Conservation (phyloP, 2,329 filamentous ascomycete genomes). For the Verticillium nubilum region DNA sequence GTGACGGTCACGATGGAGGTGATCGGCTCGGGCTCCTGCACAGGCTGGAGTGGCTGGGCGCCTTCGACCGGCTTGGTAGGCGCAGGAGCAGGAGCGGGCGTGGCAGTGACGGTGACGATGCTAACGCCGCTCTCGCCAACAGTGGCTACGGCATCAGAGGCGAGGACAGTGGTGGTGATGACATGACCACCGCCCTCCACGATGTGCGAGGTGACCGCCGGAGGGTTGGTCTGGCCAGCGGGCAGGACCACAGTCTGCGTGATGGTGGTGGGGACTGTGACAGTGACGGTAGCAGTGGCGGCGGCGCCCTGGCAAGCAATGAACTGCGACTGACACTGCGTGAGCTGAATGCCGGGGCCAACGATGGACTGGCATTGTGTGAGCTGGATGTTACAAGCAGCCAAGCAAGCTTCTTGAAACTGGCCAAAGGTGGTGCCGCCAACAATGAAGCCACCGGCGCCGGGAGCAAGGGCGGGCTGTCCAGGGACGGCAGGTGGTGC, state of each 20-base stretch:
- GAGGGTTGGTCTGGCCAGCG: not conserved
- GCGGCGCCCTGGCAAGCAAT: slow-evolving; percentile 11
- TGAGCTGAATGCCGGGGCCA: slow-evolving; percentile 11
- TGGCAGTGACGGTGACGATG: slow-evolving; percentile 9
- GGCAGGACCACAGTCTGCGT: slow-evolving; percentile 12
- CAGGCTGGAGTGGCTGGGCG: not conserved
- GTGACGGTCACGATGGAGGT: slow-evolving; percentile 12
- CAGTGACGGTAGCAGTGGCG: slow-evolving; percentile 11
- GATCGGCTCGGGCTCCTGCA: slow-evolving; percentile 1
- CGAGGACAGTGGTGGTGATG: slow-evolving; percentile 10
- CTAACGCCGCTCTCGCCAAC: slow-evolving; percentile 9
- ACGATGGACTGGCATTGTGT: slow-evolving; percentile 12
- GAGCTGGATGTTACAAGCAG: slow-evolving; percentile 12
- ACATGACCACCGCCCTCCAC: slow-evolving; percentile 5
- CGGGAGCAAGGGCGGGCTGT: not conserved
- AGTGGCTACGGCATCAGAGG: slow-evolving; percentile 9
- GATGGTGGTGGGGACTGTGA: slow-evolving; percentile 10
- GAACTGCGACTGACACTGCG: slow-evolving; percentile 13
- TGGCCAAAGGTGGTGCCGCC: slow-evolving; percentile 10
- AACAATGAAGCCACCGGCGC: slow-evolving; percentile 12
- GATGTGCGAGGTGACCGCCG: slow-evolving; percentile 5
- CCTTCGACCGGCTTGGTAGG: not conserved
- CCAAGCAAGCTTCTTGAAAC: slow-evolving; percentile 11
- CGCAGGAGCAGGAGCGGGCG: slow-evolving; percentile 6
- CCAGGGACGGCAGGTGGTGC: slow-evolving; percentile 7